phyloP scores from a whole-genome alignment of 805 yeast genomes.

The Helenozyma baotianmanensis region DNA sequence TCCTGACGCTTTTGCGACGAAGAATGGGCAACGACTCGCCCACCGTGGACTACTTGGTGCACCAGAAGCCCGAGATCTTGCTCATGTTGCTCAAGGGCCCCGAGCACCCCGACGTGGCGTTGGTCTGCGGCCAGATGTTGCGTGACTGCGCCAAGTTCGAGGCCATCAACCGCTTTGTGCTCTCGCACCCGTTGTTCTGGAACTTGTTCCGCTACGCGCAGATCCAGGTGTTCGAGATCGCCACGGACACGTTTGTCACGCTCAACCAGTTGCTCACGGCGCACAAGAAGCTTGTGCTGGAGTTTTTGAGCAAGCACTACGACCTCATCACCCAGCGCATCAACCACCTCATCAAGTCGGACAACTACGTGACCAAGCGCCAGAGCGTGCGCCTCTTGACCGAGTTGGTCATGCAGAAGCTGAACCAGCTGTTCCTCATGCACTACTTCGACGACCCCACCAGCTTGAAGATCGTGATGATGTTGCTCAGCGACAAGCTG shows the following conservation, averaged over 20 bases:
- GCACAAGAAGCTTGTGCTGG: slow-evolving; percentile 66
- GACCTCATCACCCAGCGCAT: slow-evolving; percentile 56
- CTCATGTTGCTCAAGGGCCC: slow-evolving; percentile 63
- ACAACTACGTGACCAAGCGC: slow-evolving; percentile 87
- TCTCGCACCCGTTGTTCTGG: slow-evolving; percentile 70
- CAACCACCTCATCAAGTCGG: slow-evolving; percentile 66
- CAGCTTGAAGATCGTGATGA: slow-evolving; percentile 83
- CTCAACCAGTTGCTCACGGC: slow-evolving; percentile 61
- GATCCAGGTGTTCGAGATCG: slow-evolving; percentile 76
- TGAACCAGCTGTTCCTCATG: slow-evolving; percentile 69
- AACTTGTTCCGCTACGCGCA: slow-evolving; percentile 74
- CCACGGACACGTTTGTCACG: slow-evolving; percentile 85
- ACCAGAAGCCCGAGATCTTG: slow-evolving; percentile 59
- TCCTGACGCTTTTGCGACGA: slow-evolving; percentile 72
- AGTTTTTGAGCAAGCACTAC: slow-evolving; percentile 59
- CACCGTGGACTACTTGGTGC: slow-evolving; percentile 75
- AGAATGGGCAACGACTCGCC: slow-evolving; percentile 74
- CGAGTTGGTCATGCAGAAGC: slow-evolving; percentile 64
- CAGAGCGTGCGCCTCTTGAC: slow-evolving; percentile 78
- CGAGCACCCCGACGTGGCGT: slow-evolving; percentile 66
- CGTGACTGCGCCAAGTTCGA: slow-evolving; percentile 84
- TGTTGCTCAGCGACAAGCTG: slow-evolving; percentile 79
- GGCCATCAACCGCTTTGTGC: slow-evolving; percentile 53
- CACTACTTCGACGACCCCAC: slow-evolving; percentile 75
- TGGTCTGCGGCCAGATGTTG: slow-evolving; percentile 71